A percentile compares a stretch with the other conserved stretches of the same genome.
Conservation (phyloP, 306 rosid species). For the Parietaria judaica region DNA sequence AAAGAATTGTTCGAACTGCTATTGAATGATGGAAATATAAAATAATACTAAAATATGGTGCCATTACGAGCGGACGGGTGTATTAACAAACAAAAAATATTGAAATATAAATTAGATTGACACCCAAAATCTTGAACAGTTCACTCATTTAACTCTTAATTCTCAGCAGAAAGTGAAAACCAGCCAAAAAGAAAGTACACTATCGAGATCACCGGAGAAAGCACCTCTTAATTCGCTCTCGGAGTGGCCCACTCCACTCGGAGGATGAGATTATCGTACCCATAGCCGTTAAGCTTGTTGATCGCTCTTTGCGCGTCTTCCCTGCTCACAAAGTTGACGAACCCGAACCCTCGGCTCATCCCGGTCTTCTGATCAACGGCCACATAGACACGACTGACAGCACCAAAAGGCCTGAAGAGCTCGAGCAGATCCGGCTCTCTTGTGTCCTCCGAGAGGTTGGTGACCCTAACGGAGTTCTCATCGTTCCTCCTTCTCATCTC, state of each 20-base stretch:
- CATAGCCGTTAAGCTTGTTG: constrained; percentile 86
- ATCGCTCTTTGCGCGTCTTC: constrained; percentile 95
- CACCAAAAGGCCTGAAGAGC: constrained; percentile 88
- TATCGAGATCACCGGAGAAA: neutral
- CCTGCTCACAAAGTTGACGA: constrained; percentile 84
- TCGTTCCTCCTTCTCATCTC: constrained; percentile 94
- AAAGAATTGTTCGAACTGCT: too few relatives aligned
- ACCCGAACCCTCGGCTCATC: constrained; percentile 90
- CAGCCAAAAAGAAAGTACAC: constrained; percentile 13
- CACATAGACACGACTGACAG: constrained; percentile 83
- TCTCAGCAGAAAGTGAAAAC: neutral
- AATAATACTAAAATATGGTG: too few relatives aligned
- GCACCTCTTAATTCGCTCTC: constrained; percentile 34
- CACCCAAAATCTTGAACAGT: neutral
- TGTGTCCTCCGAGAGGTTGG: constrained; percentile 93
- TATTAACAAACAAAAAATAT: neutral
- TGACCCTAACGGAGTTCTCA: constrained; percentile 90
- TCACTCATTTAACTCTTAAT: neutral
- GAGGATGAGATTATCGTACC: constrained; percentile 73
- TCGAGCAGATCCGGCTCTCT: constrained; percentile 89
- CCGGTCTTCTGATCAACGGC: constrained; percentile 84
- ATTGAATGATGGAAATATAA: too few relatives aligned
- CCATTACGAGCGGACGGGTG: too few relatives aligned
- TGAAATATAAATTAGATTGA: neutral
- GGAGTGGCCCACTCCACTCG: constrained; percentile 70